These are phyloP conservation scores for Chenopodium berlandieri DNA, from an alignment of 148 eudicot genomes.

Conservation along the genomic window DNA sequence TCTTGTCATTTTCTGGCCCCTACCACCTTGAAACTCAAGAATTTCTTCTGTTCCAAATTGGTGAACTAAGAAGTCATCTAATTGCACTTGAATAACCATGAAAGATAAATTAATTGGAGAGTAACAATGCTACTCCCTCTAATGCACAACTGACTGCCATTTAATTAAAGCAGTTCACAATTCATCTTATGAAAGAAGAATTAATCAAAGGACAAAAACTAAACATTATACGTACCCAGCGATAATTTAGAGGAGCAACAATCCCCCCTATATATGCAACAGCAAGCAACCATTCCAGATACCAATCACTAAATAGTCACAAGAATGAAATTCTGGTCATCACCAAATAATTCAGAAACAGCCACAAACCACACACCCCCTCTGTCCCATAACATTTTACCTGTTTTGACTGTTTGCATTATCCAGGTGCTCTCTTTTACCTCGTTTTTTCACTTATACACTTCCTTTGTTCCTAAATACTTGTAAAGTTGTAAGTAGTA, in stretches of 20 bases:
- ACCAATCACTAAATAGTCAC: slow-evolving; percentile 53
- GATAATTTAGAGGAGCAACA: slow-evolving; percentile 82
- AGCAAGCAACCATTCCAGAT: slow-evolving; percentile 90
- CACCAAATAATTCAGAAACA: background rate
- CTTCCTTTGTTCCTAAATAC: too few species aligned
- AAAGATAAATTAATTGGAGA: background rate
- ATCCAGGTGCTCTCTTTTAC: too few species aligned
- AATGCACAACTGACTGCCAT: too few species aligned
- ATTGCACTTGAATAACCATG: background rate
- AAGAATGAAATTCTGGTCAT: background rate
- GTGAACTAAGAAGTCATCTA: background rate
- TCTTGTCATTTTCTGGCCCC: background rate
- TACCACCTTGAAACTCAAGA: background rate
- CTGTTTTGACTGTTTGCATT: too few species aligned
- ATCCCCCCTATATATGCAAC: slow-evolving; percentile 82
- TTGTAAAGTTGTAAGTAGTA: too few species aligned
- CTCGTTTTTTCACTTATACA: too few species aligned
- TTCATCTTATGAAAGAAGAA: too few species aligned
- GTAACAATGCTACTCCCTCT: background rate
- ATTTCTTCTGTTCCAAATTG: background rate
- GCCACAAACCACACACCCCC: background rate
- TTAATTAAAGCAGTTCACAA: too few species aligned
- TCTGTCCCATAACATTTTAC: too few species aligned
- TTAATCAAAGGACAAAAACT: too few species aligned
- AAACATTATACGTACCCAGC: slow-evolving; percentile 60